Percentiles rank a stretch among this genome's conserved stretches.
phyloP scores from a whole-genome alignment of 352 stramenopile genomes.

The Phytophthora podocarpi region DNA sequence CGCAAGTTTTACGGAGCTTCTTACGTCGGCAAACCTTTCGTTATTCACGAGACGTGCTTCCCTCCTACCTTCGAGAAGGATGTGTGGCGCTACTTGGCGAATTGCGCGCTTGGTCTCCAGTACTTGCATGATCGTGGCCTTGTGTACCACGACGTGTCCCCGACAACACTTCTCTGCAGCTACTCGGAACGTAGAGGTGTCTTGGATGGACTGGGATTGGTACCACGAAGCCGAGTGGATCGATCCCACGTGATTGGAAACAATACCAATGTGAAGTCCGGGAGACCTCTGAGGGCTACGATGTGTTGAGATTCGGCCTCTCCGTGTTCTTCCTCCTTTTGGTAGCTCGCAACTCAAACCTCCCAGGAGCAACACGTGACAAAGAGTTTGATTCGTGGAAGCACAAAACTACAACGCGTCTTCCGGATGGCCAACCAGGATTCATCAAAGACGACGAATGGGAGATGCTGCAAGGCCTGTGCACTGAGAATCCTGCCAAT shows the following conservation, averaged over 20 bases:
- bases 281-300: conserved; percentile 14
- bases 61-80: conserved; percentile 33
- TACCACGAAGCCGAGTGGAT: conserved; percentile 22
- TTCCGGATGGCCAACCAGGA: conserved; percentile 15
- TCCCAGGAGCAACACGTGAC: conserved; percentile 17
- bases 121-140: conserved; percentile 39
- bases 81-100: conserved; percentile 31
- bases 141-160: conserved; percentile 30
- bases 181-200: conserved; percentile 33
- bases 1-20: conserved; percentile 41
- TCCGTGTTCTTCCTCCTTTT: conserved; percentile 28
- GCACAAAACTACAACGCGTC: conserved; percentile 20
- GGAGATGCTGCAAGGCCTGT: conserved; percentile 23
- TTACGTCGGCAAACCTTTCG: conserved; percentile 36
- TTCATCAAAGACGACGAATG: conserved; percentile 31
- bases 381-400: conserved; percentile 32
- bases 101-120: conserved; percentile 36
- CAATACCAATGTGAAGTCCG: not conserved
- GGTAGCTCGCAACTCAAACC: conserved; percentile 25
- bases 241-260: conserved; percentile 13
- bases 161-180: conserved; percentile 18
- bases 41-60: conserved; percentile 36
- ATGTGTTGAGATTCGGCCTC: conserved; percentile 30
- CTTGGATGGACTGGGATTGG: conserved; percentile 27
- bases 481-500: conserved; percentile 14